These are phyloP conservation scores for Dendrostoma leiphaemia DNA, from an alignment of 2,329 filamentous ascomycete genomes.

Conservation along the genomic window DNA sequence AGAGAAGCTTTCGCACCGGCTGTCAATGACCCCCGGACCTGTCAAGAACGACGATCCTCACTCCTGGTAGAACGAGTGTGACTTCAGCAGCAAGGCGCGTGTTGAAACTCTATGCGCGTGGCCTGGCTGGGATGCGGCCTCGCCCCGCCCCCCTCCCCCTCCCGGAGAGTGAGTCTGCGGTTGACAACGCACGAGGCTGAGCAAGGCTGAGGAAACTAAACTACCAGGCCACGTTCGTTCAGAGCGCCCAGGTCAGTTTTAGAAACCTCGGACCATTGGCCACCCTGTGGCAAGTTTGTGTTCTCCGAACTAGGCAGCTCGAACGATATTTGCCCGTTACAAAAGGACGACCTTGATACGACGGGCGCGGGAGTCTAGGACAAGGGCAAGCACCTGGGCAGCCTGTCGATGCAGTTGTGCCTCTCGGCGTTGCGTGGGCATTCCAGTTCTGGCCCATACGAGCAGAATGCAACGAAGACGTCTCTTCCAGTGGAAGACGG, in stretches of 20 bases:
- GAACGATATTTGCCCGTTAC: background rate
- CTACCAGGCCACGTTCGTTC: no score
- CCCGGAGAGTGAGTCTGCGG: no score
- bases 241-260: no score
- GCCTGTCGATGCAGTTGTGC: no score
- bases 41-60: background rate
- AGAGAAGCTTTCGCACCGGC: background rate
- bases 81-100: background rate
- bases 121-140: no score
- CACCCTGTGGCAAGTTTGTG: background rate
- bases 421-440: no score
- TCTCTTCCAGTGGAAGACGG: no score
- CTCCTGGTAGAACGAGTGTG: background rate
- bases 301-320: background rate
- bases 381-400: no score
- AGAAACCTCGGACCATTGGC: background rate
- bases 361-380: background rate
- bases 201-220: background rate
- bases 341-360: background rate
- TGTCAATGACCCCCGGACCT: background rate
- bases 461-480: no score
- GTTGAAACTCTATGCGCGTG: no score
- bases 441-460: no score
- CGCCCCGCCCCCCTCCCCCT: no score
- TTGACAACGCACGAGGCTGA: background rate